Base-by-base conservation (phyloP, 2,329 filamentous ascomycete species). In the Penicillium sp. region DNA sequence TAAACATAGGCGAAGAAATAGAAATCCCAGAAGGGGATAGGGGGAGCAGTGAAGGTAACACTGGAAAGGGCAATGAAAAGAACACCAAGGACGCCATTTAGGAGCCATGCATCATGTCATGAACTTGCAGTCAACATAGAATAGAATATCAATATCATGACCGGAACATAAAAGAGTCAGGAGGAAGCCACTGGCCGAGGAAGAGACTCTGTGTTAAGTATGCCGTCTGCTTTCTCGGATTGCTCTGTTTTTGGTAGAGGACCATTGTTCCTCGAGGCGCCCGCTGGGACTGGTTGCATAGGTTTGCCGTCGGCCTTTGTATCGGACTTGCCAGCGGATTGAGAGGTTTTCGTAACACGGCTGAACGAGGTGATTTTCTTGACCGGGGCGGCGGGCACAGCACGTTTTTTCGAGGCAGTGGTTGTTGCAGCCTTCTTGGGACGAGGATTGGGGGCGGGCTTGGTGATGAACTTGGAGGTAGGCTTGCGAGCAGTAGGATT, bases 181-280 rank as follows among this genome's bases (percentile, higher is more conserved):
- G 48, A 60, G 23, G 59, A 60, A 10, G 49, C 36, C 4, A 38
- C 33, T 2, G 31, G 49, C 25, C 1, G 36, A n/a, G 55, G 36
- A 38, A 47, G n/a, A 25, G 38, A 27, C 29, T 52, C 48, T 6
- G 43, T 12, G 19, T 44, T 23, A 25, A 55, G 36, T 6, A 27
- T 25, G 19, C 31, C 31, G 12, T 53, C 49, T 48, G 49, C 21
- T 23, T 39, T 48, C 35, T 41, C 36, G 3, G 49, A 19, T 31
- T 57, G 49, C 17, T 19, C 35, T 41, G 19, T 70, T 61, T 39
- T 70, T 70, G 70, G 41, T 51, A 74, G 63, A n/a, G 67, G 66
- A 1, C 73, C 69, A 53, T 77, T 78, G 57, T 69, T 76, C 55
- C 70, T 71, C 15, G 69, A 68, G 38, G 71, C 71, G 35, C 70